These are phyloP conservation scores for Huiozyma sinensis DNA, from an alignment of 805 yeast species.

Conservation along the genomic window DNA sequence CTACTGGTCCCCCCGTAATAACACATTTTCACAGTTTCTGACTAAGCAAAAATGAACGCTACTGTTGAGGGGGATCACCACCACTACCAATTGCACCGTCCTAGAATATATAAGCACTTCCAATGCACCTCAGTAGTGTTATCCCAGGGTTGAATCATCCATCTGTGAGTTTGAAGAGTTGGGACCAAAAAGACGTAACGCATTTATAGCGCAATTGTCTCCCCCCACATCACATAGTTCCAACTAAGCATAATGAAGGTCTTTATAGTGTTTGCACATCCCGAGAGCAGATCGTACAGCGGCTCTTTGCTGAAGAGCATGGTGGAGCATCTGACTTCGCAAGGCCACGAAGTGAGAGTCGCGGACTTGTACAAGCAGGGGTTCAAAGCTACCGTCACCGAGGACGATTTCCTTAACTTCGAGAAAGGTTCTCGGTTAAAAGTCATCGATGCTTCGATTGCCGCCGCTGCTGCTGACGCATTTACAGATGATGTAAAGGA, in stretches of 20 bases:
- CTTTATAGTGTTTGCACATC: slow-evolving; percentile 22
- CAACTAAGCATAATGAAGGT: slow-evolving; percentile 1
- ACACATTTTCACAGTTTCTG: no score
- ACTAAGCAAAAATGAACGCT: no score
- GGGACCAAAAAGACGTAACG: no score
- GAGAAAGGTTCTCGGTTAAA: slow-evolving; percentile 6
- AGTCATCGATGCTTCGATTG: slow-evolving; percentile 7
- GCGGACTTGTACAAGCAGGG: slow-evolving; percentile 15
- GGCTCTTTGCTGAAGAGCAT: slow-evolving; percentile 10
- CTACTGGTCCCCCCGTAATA: no score
- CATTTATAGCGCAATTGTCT: no score
- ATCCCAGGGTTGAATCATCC: no score
- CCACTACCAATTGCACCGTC: no score
- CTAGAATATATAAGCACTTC: no score
- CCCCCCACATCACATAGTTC: no score
- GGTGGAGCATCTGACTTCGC: slow-evolving; percentile 7
- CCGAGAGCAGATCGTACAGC: slow-evolving; percentile 14
- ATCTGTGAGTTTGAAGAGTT: no score
- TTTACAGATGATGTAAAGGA: slow-evolving; percentile 15
- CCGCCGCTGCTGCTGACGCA: slow-evolving; percentile 5
- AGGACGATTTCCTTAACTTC: slow-evolving; percentile 12
- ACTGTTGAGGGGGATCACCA: no score
- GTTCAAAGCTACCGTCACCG: slow-evolving; percentile 13
- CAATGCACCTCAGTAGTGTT: no score
- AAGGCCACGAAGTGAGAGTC: slow-evolving; percentile 18